Conservation (phyloP, 1,284 basidiomycete genomes). For the Leccinum pachyderme region DNA sequence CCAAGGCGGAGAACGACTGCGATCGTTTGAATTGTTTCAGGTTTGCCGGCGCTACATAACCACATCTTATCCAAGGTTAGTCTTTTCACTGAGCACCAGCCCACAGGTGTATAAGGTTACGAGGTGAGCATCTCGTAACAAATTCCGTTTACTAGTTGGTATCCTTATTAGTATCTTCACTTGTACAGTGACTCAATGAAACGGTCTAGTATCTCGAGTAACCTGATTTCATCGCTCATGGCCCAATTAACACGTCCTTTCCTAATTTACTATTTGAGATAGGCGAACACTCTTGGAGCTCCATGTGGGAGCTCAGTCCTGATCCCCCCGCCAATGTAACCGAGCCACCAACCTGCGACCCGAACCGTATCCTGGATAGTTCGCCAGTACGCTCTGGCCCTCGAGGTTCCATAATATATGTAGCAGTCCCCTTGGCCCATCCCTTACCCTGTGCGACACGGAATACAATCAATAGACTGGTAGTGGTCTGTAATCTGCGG, state of each 20-base stretch:
- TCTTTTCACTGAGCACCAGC: no score
- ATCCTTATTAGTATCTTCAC: neutral
- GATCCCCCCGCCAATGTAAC: constrained; percentile 9
- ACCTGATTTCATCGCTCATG: neutral
- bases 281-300: neutral
- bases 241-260: neutral
- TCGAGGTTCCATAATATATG: neutral
- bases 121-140: neutral
- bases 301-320: no score
- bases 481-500: neutral
- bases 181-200: neutral
- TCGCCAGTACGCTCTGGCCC: neutral
- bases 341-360: neutral
- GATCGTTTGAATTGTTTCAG: no score
- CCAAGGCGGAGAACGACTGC: no score
- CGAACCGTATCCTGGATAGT: neutral
- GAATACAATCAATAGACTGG: neutral
- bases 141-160: neutral
- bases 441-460: neutral
- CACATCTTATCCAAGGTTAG: no score
- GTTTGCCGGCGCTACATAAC: no score
- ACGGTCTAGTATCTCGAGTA: neutral
- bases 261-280: neutral
- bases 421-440: neutral
- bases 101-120: no score